Conservation (phyloP, 1,284 basidiomycete species). For the Porodaedalea pini region DNA sequence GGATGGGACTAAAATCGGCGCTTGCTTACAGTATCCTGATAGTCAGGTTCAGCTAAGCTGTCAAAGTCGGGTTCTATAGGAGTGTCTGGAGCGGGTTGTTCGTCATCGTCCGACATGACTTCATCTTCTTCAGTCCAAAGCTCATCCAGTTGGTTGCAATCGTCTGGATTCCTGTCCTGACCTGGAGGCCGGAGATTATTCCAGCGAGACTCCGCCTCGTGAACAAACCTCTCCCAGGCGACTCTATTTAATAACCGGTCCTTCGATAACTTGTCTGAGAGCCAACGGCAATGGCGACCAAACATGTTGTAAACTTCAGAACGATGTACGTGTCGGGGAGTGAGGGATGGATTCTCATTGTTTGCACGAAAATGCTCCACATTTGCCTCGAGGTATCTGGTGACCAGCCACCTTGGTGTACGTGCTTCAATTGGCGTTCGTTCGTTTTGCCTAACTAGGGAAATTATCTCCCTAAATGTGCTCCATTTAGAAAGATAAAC, state of each 20-base stretch:
- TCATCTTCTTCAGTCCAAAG: conserved; percentile 4
- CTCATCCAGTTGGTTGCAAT: conserved; percentile 7
- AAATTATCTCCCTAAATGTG: not conserved
- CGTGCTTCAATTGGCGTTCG: not conserved
- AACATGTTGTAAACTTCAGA: conserved; percentile 12
- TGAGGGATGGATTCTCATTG: not conserved
- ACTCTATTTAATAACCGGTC: conserved; percentile 1
- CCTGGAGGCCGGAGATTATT: not conserved
- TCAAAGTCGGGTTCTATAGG: not conserved
- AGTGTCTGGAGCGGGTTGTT: not conserved
- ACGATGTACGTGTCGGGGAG: conserved; percentile 11
- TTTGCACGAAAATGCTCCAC: not conserved
- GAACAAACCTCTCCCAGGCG: not conserved
- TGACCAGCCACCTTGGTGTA: conserved; percentile 16
- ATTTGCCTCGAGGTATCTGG: conserved; percentile 4
- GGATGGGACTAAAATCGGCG: not conserved
- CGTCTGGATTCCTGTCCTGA: not conserved
- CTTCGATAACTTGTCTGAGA: conserved; percentile 2
- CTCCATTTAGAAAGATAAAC: conserved; percentile 12
- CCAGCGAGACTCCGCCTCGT: not conserved
- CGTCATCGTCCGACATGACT: not conserved
- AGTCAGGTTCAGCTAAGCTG: not conserved
- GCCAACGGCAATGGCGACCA: conserved; percentile 5
- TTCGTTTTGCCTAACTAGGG: not conserved
- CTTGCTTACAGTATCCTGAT: conserved; percentile 4